Evolutionary conservation across 1,284 basidiomycete genomes (phyloP).

Genomic region (Ceratobasidium sp.): DNA sequence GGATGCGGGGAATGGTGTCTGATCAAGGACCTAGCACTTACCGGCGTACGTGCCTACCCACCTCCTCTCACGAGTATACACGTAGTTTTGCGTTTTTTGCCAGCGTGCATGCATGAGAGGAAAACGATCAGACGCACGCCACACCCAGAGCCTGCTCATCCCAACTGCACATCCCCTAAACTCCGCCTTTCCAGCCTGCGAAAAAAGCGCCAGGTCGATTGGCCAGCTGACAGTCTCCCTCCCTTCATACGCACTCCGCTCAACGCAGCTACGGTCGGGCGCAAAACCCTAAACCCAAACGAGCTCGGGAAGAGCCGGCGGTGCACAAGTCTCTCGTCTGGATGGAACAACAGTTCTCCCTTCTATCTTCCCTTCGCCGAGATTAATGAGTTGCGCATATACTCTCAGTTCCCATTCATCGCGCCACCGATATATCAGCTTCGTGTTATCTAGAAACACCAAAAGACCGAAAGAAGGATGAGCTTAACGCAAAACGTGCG

Average conservation of each 20-base stretch:
- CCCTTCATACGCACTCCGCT: conserved; percentile 2
- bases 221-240: not conserved
- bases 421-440: conserved; percentile 2
- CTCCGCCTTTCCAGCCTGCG: conserved; percentile 17
- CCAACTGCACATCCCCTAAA: not conserved
- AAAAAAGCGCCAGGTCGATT: conserved; percentile 1
- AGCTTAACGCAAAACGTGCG: not conserved
- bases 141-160: not conserved
- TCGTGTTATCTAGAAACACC: conserved; percentile 1
- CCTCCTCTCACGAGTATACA: conserved; percentile 11
- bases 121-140: not conserved
- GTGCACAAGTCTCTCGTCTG: not conserved
- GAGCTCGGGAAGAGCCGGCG: conserved; percentile 32
- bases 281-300: conserved; percentile 43
- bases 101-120: conserved; percentile 22
- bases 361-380: not conserved
- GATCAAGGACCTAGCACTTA: not conserved
- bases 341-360: not conserved
- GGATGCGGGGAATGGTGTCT: not conserved
- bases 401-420: not conserved
- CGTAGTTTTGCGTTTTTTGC: not conserved
- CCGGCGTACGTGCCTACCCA: not conserved
- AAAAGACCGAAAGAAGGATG: not conserved
- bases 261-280: conserved; percentile 12
- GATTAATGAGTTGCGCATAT: conserved; percentile 26